phyloP scores from a whole-genome alignment of 2,329 filamentous ascomycete genomes.

The Sordariomycetes sp. region DNA sequence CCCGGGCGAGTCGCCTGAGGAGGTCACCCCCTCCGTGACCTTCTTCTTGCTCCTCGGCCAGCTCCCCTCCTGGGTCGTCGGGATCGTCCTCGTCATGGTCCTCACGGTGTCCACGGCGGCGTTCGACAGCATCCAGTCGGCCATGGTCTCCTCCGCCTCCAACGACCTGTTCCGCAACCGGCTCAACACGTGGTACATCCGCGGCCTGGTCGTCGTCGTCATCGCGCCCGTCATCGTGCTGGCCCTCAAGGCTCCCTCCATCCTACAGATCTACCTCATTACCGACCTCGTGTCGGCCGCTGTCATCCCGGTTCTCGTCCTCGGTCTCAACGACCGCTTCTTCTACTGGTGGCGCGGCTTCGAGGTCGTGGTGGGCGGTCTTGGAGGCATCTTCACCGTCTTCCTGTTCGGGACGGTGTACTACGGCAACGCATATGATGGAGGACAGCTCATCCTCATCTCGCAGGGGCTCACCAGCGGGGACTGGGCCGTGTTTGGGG shows the following conservation, averaged over 20 bases:
- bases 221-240: conserved; percentile 67
- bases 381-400: conserved; percentile 68
- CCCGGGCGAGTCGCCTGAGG: conserved; percentile 45
- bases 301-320: conserved; percentile 61
- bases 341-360: conserved; percentile 74
- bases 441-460: conserved; percentile 59
- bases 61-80: conserved; percentile 72
- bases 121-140: conserved; percentile 71
- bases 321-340: conserved; percentile 55
- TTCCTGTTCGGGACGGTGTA: conserved; percentile 76
- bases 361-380: conserved; percentile 67
- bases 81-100: conserved; percentile 72
- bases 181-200: conserved; percentile 65
- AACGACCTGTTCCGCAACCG: conserved; percentile 80
- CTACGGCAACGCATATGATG: conserved; percentile 54
- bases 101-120: conserved; percentile 66
- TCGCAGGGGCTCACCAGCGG: conserved; percentile 63
- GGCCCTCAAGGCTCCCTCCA: conserved; percentile 61
- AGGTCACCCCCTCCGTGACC: conserved; percentile 51
- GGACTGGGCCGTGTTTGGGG: conserved; percentile 76
- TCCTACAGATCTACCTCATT: conserved; percentile 75
- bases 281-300: conserved; percentile 70
- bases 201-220: conserved; percentile 55
- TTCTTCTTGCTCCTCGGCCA: conserved; percentile 66
- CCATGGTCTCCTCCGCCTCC: conserved; percentile 75